These are phyloP conservation scores for Diaporthe destruens DNA, from an alignment of 2,329 filamentous ascomycete genomes.

Conservation along the genomic window DNA sequence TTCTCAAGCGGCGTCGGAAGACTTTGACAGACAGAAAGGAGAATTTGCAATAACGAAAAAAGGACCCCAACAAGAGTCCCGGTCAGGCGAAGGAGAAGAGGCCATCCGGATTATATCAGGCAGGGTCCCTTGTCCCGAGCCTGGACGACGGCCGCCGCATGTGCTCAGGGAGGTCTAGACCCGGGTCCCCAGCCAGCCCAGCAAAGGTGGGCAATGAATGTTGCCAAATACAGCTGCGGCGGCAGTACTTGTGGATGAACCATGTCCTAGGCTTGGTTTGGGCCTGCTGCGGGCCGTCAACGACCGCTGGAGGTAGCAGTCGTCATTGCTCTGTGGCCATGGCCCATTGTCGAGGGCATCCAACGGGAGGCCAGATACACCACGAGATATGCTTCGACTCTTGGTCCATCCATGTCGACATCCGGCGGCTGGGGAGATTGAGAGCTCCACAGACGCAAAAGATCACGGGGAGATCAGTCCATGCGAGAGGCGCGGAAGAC, in stretches of 20 bases:
- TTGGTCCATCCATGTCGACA: slow-evolving; percentile 9
- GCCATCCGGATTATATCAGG: slow-evolving; percentile 29
- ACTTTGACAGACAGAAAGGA: slow-evolving; percentile 19
- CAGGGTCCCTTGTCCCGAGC: background rate
- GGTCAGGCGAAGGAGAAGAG: background rate
- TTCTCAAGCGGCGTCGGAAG: slow-evolving; percentile 5
- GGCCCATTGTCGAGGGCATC: slow-evolving; percentile 15
- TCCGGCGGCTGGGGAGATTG: slow-evolving; percentile 35
- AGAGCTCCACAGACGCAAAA: slow-evolving; percentile 8
- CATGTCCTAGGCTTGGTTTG: slow-evolving; percentile 22
- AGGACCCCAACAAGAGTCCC: slow-evolving; percentile 29
- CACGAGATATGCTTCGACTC: slow-evolving; percentile 14
- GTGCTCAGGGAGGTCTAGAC: slow-evolving; percentile 26
- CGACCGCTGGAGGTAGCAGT: slow-evolving; percentile 19
- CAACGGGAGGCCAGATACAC: slow-evolving; percentile 27
- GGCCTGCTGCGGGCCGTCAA: slow-evolving; percentile 18
- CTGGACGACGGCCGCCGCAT: slow-evolving; percentile 12
- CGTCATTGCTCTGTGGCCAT: slow-evolving; percentile 21
- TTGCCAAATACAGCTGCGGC: slow-evolving; percentile 32
- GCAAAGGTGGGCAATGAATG: slow-evolving; percentile 8
- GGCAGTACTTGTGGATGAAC: slow-evolving; percentile 7
- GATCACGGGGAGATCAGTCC: slow-evolving; percentile 7
- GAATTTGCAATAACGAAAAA: slow-evolving; percentile 15
- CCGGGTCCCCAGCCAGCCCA: slow-evolving; percentile 3
- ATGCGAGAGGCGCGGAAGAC: slow-evolving; percentile 1